Percentiles rank a stretch among this genome's conserved stretches.
These are phyloP conservation scores for Backusella luteola DNA, from an alignment of 192 early-diverging fungal species.

Conservation along the genomic window DNA sequence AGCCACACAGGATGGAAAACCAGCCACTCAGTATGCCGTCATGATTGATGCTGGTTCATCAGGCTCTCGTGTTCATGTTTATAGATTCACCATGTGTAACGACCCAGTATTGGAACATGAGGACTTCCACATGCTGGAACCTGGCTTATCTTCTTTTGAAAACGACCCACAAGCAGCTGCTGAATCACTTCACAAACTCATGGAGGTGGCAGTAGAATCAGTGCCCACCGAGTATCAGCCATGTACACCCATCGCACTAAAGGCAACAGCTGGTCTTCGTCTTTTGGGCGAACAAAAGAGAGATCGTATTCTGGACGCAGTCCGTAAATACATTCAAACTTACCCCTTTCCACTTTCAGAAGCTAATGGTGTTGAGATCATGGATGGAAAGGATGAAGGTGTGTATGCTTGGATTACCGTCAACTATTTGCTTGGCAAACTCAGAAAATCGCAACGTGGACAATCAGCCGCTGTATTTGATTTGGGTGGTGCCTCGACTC, in stretches of 20 bases:
- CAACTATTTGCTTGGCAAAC: constrained; percentile 81
- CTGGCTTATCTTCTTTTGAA: constrained; percentile 77
- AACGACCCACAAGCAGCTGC: constrained; percentile 79
- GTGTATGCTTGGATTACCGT: constrained; percentile 98
- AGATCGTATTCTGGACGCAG: constrained; percentile 71
- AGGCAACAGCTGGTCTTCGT: constrained; percentile 95
- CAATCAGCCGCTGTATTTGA: constrained; percentile 91
- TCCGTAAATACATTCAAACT: constrained; percentile 61
- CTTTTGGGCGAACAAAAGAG: constrained; percentile 74
- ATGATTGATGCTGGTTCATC: constrained; percentile 97
- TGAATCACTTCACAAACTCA: constrained; percentile 71
- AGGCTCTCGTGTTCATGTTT: constrained; percentile 97
- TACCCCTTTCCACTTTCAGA: constrained; percentile 86
- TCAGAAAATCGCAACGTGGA: constrained; percentile 35
- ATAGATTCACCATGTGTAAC: constrained; percentile 91
- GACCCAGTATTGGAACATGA: constrained; percentile 86
- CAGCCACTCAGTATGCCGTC: constrained; percentile 83
- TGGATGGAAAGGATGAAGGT: constrained; percentile 94
- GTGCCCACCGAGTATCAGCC: constrained; percentile 59
- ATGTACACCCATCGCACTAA: constrained; percentile 93
- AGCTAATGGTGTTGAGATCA: constrained; percentile 77
- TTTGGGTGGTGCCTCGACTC: constrained; percentile 96
- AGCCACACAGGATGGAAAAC: constrained; percentile 45
- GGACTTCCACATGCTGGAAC: constrained; percentile 82
- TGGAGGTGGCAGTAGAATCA: constrained; percentile 68